Evolutionary conservation across 805 yeast species (phyloP), one percentile per base, ranked within the genome.

Genomic region (Cyberlindnera euphorbiae): DNA sequence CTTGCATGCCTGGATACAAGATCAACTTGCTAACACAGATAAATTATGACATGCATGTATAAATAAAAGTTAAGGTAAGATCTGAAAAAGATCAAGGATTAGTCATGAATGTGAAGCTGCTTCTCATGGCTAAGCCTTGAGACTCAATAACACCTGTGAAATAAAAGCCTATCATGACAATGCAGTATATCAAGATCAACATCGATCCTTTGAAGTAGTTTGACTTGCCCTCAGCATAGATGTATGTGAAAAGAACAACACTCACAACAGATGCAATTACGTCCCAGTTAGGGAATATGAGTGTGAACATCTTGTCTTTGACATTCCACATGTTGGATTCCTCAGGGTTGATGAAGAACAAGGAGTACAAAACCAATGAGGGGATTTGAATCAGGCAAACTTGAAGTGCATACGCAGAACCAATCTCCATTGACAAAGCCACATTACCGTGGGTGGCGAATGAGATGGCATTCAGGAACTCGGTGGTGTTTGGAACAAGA

Each of bases 381-480:
- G 98, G 98, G 31, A 93, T 85, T 58, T 93, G 98, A 46, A 93
- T 69, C 40, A 93, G 66, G 49, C 96, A 90, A 12, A 93, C 98
- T 59, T 93, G 98, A 41, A 93, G 68, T 0, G 96, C 98, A 57
- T 93, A 93, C 0, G 98, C 98, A 44, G 95, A 80, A 42, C 98
- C 98, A 59, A 93, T 93, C 57, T 93, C 98, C 95, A 93, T 85
- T 3, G 96, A 85, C 30, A 93, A 66, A 1, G 98, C 96, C 36
- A 93, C 96, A 49, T 93, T 93, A 2, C 98, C 98, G 49, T 90
- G 79, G 49, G 87, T 77, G 0, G 98, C 98, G 66, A 93, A 93
- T 17, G 96, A 88, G 39, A 93, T 89, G 51, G 97, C 98, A 61
- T 93, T 93, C 40, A 93, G 72, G 52, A 93, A 93, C 62, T 93